Conservation (phyloP, 345 rosid genomes). For the Sonneratia alba region DNA sequence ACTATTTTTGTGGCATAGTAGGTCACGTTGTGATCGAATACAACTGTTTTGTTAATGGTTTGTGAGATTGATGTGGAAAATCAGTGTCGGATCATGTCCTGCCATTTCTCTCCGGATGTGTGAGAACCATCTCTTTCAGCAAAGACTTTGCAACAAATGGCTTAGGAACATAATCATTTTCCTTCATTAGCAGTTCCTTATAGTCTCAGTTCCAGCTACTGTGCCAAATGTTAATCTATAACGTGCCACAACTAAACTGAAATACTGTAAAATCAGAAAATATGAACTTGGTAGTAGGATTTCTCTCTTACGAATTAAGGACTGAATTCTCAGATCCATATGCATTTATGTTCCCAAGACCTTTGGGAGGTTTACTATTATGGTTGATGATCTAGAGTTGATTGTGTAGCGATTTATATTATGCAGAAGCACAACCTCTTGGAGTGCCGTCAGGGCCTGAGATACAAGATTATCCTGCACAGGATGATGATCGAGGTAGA, state of each 20-base stretch:
- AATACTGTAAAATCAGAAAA: background rate
- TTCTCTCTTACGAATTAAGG: background rate
- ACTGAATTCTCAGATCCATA: background rate
- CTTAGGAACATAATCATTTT: background rate
- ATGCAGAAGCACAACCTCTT: slow-evolving; percentile 34
- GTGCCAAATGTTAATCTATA: background rate
- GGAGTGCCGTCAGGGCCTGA: slow-evolving; percentile 39
- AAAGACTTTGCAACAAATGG: background rate
- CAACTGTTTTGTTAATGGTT: no score
- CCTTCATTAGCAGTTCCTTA: background rate
- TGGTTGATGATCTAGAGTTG: background rate
- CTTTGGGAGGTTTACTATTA: background rate
- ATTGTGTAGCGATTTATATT: background rate
- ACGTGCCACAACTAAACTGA: background rate
- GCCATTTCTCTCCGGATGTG: background rate
- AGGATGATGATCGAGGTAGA: slow-evolving; percentile 51
- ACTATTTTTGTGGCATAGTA: no score
- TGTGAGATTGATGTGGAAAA: no score
- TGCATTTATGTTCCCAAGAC: background rate
- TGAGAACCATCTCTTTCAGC: background rate
- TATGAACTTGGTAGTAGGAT: background rate
- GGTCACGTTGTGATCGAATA: no score
- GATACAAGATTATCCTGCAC: slow-evolving; percentile 34
- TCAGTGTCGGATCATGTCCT: no score
- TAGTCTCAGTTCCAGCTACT: background rate